Evolutionary conservation across 2,329 filamentous ascomycete species (phyloP).

Genomic region (Graphium sp.): DNA sequence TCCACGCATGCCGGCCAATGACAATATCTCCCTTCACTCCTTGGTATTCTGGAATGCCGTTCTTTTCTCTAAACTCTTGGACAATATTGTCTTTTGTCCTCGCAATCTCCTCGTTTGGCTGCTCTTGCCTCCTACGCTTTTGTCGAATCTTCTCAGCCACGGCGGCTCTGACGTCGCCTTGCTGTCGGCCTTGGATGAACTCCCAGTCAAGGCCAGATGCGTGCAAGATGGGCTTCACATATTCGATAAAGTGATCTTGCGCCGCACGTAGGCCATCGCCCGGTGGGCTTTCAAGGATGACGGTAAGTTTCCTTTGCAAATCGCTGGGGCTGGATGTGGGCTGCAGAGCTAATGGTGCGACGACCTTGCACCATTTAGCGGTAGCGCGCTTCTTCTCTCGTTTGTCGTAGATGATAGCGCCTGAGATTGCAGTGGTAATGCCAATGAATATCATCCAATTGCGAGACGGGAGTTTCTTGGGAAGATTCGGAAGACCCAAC

Average conservation of each 20-base stretch:
- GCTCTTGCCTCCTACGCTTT: conserved; percentile 40
- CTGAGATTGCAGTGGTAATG: conserved; percentile 60
- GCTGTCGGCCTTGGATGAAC: conserved; percentile 76
- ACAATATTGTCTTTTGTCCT: conserved; percentile 37
- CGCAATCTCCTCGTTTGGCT: conserved; percentile 26
- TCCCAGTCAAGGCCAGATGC: conserved; percentile 90
- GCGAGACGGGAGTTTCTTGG: conserved; percentile 72
- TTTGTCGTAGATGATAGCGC: conserved; percentile 79
- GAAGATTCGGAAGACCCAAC: conserved; percentile 74
- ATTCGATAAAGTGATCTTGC: conserved; percentile 93
- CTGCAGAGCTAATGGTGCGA: conserved; percentile 70
- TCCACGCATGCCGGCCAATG: conserved; percentile 86
- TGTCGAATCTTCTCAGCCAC: conserved; percentile 77
- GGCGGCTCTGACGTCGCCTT: conserved; percentile 82
- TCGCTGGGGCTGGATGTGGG: conserved; percentile 49
- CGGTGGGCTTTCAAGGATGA: conserved; percentile 75
- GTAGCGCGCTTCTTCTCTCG: conserved; percentile 76
- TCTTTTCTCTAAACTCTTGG: conserved; percentile 43
- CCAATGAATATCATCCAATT: conserved; percentile 96
- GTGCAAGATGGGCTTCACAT: conserved; percentile 83
- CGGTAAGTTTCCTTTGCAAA: conserved; percentile 68
- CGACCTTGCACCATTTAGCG: conserved; percentile 70
- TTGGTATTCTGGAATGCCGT: conserved; percentile 53
- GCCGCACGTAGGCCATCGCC: conserved; percentile 69
- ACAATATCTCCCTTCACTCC: conserved; percentile 73